Conservation (phyloP, 2,329 filamentous ascomycete species). For the Paecilomyces fulvus region DNA sequence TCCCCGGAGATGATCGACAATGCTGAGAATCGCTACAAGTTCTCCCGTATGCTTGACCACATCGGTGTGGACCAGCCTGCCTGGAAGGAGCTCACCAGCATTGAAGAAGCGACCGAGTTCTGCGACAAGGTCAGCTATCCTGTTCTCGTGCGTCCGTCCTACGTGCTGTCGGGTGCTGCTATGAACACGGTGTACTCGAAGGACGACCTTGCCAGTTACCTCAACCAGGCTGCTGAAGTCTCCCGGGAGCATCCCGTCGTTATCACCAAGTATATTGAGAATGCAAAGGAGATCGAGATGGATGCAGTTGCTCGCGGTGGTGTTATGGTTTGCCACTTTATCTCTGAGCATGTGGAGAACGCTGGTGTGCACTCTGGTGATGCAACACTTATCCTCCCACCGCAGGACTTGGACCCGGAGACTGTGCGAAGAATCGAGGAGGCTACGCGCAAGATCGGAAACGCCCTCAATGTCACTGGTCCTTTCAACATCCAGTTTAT, state of each 20-base stretch:
- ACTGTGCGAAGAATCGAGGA: conserved; percentile 89
- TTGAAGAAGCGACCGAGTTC: conserved; percentile 80
- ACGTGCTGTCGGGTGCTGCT: conserved; percentile 90
- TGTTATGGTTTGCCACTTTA: conserved; percentile 85
- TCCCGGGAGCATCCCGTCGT: conserved; percentile 94
- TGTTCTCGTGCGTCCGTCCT: conserved; percentile 89
- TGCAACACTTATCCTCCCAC: conserved; percentile 87
- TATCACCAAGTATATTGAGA: conserved; percentile 99
- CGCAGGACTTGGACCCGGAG: conserved; percentile 81
- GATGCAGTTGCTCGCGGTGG: conserved; percentile 91
- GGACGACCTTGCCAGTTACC: conserved; percentile 79
- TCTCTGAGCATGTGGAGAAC: conserved; percentile 98
- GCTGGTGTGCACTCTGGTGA: conserved; percentile 98
- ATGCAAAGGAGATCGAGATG: conserved; percentile 99
- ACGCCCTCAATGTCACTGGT: conserved; percentile 88
- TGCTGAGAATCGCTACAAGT: conserved; percentile 97
- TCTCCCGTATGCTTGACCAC: conserved; percentile 92
- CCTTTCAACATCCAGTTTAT: conserved; percentile 99
- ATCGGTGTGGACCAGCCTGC: conserved; percentile 93
- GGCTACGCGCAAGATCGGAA: conserved; percentile 89
- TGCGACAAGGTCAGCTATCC: conserved; percentile 85
- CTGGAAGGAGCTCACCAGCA: conserved; percentile 96
- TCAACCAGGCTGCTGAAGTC: conserved; percentile 85
- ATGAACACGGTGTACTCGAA: conserved; percentile 99
- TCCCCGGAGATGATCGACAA: conserved; percentile 98